Base-by-base conservation (phyloP, 495 filamentous ascomycete genomes). In the Neurospora sp. region DNA sequence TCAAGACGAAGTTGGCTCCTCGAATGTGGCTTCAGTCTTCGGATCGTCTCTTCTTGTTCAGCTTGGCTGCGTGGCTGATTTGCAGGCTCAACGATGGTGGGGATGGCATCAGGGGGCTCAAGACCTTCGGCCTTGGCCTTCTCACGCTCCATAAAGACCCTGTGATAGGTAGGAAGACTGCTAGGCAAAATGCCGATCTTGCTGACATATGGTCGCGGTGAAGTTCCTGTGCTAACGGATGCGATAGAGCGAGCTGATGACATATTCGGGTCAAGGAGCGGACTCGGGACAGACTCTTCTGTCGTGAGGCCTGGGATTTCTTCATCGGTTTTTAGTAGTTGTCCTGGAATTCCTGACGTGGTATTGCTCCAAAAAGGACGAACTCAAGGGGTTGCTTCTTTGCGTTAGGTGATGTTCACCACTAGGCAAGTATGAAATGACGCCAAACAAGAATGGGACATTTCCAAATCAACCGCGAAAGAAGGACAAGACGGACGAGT, bases 161-260 rank as follows among this genome's bases (percentile, higher is more conserved):
- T 89, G 79, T 98, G 96, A 69, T 96, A 97, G 16, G 92, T 89
- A 4, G 96, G 93, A 69, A 98, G 81, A 81, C 92, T 96, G 71
- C 92, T 96, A 6, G 96, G 93, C 20, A 99, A 84, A 53, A 99
- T 92, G 73, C 92, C 91, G 68, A 99, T 92, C 74, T 94, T 94
- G 81, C 89, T 95, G 41, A 92, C 86, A 72, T 89, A 89, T 8
- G 86, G 85, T 22, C 85, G 78, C n/a, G 81, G 78, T 18, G 85
- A 86, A 38, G 80, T 79, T 48, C 82, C 83, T 27, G 84, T 83
- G 73, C 80, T 82, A 4, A 79, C 81, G 9, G 84, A 86, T 27
- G 83, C 75, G 41, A 81, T 79, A 4, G 84, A 86, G 20, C 84
- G 81, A 22, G 81, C 80, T 20, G 85, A 86, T 3, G 81, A 82